Evolutionary conservation across 805 yeast genomes (phyloP).

Genomic region (Kazachstania bromeliacearum): DNA sequence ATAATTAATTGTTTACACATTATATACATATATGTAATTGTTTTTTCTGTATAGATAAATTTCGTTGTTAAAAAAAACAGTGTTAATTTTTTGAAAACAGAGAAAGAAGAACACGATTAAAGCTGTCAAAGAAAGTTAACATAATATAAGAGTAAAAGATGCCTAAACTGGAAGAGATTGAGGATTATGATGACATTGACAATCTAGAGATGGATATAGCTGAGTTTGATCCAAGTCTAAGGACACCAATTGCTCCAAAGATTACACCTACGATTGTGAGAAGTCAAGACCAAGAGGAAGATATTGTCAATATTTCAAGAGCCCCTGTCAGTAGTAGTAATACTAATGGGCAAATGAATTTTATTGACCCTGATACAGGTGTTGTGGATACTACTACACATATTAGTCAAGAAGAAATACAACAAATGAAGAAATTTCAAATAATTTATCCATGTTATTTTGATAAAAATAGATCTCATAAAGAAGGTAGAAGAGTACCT

Average conservation of each 20-base stretch:
- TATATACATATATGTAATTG: too few relatives aligned
- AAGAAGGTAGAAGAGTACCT: conserved; percentile 78
- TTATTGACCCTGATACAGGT: conserved; percentile 25
- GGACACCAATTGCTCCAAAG: conserved; percentile 64
- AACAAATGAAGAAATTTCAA: conserved; percentile 61
- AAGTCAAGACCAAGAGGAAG: conserved; percentile 42
- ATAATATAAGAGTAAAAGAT: conserved; percentile 22
- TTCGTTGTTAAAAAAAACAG: too few relatives aligned
- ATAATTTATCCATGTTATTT: conserved; percentile 87
- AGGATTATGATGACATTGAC: conserved; percentile 77
- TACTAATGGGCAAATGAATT: conserved; percentile 12
- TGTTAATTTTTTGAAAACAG: too few relatives aligned
- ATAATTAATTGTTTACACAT: too few relatives aligned
- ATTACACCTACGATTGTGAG: conserved; percentile 51
- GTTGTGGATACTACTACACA: conserved; percentile 19
- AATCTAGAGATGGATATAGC: conserved; percentile 90
- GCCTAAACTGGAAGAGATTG: conserved; percentile 67
- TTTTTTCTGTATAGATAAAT: too few relatives aligned
- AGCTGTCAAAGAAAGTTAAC: background rate
- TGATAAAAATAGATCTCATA: conserved; percentile 63
- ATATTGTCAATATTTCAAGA: background rate
- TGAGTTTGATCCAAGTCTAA: conserved; percentile 68
- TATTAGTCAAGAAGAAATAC: conserved; percentile 46
- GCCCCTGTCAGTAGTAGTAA: background rate
- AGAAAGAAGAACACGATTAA: too few relatives aligned